Conservation (phyloP, 129 eudicot species). For the Escallonia herrerae region DNA sequence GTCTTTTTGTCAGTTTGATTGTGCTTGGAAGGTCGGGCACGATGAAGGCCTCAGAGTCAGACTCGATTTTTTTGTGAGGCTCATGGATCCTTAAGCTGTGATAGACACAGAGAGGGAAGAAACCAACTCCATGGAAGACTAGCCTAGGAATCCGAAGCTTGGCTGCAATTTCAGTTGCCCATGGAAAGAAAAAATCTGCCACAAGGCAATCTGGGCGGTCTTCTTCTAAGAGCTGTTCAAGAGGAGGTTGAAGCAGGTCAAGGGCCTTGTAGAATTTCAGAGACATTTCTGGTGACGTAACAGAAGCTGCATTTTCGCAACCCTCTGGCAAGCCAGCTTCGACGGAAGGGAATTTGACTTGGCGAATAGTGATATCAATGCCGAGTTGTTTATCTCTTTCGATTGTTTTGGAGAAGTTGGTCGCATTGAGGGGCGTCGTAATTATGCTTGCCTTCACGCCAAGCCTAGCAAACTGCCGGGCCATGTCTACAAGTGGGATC, state of each 20-base stretch:
- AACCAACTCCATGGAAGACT: conserved; percentile 13
- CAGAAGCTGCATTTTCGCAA: conserved; percentile 6
- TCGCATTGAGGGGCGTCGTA: conserved; percentile 6
- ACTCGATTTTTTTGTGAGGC: not conserved
- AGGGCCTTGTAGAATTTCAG: conserved; percentile 3
- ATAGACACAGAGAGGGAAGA: conserved; percentile 6
- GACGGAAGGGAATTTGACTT: conserved; percentile 8
- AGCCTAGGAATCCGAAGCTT: conserved; percentile 12
- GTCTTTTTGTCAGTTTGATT: conserved; percentile 6
- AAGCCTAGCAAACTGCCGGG: conserved; percentile 5
- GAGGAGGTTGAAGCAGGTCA: conserved; percentile 2
- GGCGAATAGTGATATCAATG: not conserved
- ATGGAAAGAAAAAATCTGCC: conserved; percentile 6
- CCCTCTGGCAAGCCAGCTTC: conserved; percentile 16
- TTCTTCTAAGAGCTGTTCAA: conserved; percentile 5
- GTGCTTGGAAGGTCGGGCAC: conserved; percentile 16
- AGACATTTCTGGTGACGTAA: conserved; percentile 7
- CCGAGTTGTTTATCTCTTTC: conserved; percentile 5
- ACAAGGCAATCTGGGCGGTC: conserved; percentile 19
- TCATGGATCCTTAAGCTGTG: not conserved
- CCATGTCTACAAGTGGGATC: conserved; percentile 22
- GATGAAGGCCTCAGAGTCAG: conserved; percentile 9
- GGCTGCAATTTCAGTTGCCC: conserved; percentile 10
- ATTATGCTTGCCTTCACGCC: conserved; percentile 17
- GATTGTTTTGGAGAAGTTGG: conserved; percentile 10